Conservation (phyloP, 2,329 filamentous ascomycete genomes). For the Paramyrothecium roridum region DNA sequence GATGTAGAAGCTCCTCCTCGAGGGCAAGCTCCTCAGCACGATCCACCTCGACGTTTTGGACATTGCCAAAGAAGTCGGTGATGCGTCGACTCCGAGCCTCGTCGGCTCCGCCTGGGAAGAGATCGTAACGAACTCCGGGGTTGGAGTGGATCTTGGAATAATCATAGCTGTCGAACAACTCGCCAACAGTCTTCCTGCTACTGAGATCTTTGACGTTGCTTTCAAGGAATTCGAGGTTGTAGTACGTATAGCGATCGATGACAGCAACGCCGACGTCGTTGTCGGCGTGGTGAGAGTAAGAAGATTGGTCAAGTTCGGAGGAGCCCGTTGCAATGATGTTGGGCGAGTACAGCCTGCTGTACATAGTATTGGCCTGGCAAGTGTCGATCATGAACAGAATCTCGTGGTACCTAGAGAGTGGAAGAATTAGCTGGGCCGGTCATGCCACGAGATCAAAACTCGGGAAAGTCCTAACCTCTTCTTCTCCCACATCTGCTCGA, state of each 20-base stretch:
- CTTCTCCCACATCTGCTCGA: constrained; percentile 99
- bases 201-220: constrained; percentile 81
- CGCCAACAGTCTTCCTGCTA: constrained; percentile 85
- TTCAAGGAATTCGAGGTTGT: constrained; percentile 95
- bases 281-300: constrained; percentile 96
- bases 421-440: constrained; percentile 3
- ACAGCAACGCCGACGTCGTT: constrained; percentile 97
- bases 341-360: constrained; percentile 94
- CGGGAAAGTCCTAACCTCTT: constrained; percentile 59
- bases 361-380: constrained; percentile 99
- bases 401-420: constrained; percentile 75
- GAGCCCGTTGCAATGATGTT: constrained; percentile 99
- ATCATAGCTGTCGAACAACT: constrained; percentile 95
- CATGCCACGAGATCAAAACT: constrained; percentile 3
- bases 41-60: constrained; percentile 93
- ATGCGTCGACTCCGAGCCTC: constrained; percentile 76
- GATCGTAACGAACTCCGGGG: constrained; percentile 87
- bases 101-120: constrained; percentile 83
- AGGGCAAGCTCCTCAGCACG: constrained; percentile 53
- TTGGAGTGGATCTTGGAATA: constrained; percentile 91
- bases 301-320: constrained; percentile 91
- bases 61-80: constrained; percentile 97
- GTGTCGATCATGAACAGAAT: constrained; percentile 99
- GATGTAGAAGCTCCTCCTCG: constrained; percentile 72
- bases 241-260: constrained; percentile 98